phyloP scores from a whole-genome alignment of 345 rosid genomes.

The Sonneratia caseolaris region DNA sequence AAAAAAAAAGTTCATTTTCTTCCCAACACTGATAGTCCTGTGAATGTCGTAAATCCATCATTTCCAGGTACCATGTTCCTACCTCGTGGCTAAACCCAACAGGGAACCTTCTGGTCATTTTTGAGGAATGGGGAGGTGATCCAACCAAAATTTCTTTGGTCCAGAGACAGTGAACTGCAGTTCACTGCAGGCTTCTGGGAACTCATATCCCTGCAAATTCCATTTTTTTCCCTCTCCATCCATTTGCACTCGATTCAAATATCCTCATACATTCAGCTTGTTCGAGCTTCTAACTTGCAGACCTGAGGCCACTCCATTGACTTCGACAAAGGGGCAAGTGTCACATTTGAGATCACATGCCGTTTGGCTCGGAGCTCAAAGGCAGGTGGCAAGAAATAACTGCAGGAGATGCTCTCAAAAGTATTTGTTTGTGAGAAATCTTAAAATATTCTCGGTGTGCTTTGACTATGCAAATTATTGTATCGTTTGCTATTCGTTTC shows the following conservation, averaged over 20 bases:
- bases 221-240: background rate
- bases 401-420: background rate
- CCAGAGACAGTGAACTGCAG: slow-evolving; percentile 21
- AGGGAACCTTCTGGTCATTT: slow-evolving; percentile 42
- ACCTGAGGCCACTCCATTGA: background rate
- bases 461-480: background rate
- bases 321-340: slow-evolving; percentile 3
- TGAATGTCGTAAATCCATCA: background rate
- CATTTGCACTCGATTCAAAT: background rate
- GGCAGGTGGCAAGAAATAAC: background rate
- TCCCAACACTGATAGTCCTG: background rate
- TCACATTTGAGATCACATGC: background rate
- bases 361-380: background rate
- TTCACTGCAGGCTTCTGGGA: background rate
- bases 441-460: background rate
- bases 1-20: background rate
- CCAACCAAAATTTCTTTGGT: slow-evolving; percentile 61
- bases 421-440: background rate
- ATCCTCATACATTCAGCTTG: background rate
- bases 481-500: background rate
- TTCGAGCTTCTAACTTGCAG: background rate
- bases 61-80: slow-evolving; percentile 79
- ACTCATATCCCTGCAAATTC: background rate
- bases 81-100: slow-evolving; percentile 67
- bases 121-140: slow-evolving; percentile 63